Evolutionary conservation across 1,284 basidiomycete genomes (phyloP).

Genomic region (Agroathelia rolfsii): DNA sequence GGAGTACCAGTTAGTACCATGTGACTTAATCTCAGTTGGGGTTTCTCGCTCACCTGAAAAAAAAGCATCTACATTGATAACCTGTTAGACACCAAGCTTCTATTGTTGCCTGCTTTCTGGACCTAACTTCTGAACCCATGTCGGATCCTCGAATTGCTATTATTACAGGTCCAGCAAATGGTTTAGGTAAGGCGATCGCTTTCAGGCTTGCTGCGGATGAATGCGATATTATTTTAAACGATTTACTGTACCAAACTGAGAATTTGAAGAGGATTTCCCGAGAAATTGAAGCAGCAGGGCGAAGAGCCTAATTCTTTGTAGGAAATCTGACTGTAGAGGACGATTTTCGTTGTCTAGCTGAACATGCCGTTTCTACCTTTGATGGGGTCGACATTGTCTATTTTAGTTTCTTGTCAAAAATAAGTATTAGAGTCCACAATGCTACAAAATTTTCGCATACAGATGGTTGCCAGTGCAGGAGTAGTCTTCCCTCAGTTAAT

Average conservation of each 20-base stretch:
- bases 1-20: too few species aligned
- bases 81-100: too few species aligned
- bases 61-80: too few species aligned
- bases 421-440: too few species aligned
- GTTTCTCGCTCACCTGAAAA: too few species aligned
- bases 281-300: slow-evolving; percentile 5
- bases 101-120: too few species aligned
- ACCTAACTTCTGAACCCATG: too few species aligned
- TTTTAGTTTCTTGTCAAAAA: too few species aligned
- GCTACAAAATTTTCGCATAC: too few species aligned
- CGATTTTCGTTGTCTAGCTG: slow-evolving; percentile 12
- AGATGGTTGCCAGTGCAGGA: slow-evolving; percentile 19
- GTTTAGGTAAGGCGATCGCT: slow-evolving; percentile 4
- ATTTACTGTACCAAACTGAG: slow-evolving; percentile 11
- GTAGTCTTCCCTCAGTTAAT: slow-evolving; percentile 4
- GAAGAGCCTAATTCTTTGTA: slow-evolving; percentile 5
- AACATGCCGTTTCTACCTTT: slow-evolving; percentile 13
- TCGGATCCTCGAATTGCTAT: not conserved
- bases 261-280: slow-evolving; percentile 7
- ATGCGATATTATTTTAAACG: slow-evolving; percentile 14
- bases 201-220: slow-evolving; percentile 4
- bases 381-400: slow-evolving; percentile 17
- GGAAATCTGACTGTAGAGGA: slow-evolving; percentile 9
- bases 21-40: too few species aligned
- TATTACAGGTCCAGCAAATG: slow-evolving; percentile 1